phyloP scores from a whole-genome alignment of 2,329 filamentous ascomycete genomes.

The Monosporascus cannonballus region DNA sequence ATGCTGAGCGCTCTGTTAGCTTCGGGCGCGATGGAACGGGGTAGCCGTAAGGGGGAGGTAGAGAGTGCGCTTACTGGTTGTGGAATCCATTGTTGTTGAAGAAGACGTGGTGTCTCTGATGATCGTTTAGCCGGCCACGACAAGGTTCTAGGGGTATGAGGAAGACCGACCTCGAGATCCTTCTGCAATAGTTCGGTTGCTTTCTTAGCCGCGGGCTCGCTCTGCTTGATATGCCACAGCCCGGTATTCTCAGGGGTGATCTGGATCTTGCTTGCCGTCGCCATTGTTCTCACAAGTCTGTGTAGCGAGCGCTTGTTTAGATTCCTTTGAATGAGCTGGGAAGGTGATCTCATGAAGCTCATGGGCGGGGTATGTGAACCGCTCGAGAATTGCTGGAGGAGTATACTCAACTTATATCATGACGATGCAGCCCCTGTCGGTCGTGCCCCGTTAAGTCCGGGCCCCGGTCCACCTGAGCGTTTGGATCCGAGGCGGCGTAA shows the following conservation, averaged over 20 bases:
- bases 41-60: background rate
- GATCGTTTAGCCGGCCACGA: background rate
- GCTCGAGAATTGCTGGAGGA: background rate
- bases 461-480: too few species aligned
- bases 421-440: background rate
- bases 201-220: constrained; percentile 53
- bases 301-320: background rate
- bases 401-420: background rate
- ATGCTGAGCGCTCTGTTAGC: constrained; percentile 37
- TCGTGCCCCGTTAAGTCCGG: too few species aligned
- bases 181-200: constrained; percentile 66
- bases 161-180: constrained; percentile 54
- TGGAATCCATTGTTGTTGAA: constrained; percentile 74
- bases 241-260: constrained; percentile 45
- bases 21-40: background rate
- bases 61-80: constrained; percentile 57
- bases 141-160: constrained; percentile 2
- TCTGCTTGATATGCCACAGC: constrained; percentile 40
- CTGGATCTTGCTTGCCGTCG: constrained; percentile 41
- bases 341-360: background rate
- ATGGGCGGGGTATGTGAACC: background rate
- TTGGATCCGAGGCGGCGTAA: too few species aligned
- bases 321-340: background rate
- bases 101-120: constrained; percentile 63
- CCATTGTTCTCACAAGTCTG: constrained; percentile 28